Evolutionary conservation across 2,329 filamentous ascomycete genomes (phyloP).

Genomic region (Xylaria sp.): DNA sequence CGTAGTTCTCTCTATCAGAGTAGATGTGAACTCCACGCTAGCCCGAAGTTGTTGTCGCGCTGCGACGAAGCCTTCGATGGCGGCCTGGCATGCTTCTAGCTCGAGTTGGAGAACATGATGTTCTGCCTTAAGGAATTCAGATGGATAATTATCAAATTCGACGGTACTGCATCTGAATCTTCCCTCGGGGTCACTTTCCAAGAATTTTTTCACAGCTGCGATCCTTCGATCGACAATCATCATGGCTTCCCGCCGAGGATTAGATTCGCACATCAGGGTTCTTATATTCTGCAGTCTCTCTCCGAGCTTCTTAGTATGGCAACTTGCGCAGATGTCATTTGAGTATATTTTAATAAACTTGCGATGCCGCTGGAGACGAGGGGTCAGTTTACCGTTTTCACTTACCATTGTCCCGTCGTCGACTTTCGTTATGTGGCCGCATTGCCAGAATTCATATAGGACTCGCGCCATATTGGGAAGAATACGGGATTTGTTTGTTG

Average conservation of each 20-base stretch:
- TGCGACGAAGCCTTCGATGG: background rate
- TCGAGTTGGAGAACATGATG: background rate
- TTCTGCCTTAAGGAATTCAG: background rate
- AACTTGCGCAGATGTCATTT: background rate
- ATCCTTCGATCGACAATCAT: background rate
- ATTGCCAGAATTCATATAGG: constrained; percentile 16
- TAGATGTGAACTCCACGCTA: background rate
- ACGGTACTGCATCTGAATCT: background rate
- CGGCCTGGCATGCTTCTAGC: background rate
- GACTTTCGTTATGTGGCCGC: constrained; percentile 22
- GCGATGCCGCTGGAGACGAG: background rate
- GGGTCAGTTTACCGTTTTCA: background rate
- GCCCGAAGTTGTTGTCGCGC: background rate
- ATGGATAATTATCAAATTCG: background rate
- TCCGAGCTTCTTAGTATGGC: background rate
- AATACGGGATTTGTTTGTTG: background rate
- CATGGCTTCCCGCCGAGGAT: background rate
- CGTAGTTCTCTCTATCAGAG: background rate
- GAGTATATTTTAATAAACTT: background rate
- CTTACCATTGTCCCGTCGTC: background rate
- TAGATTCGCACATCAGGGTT: background rate
- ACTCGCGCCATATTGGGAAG: background rate
- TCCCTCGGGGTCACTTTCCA: background rate
- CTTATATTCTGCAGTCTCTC: background rate
- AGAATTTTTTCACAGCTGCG: background rate